A percentile compares a stretch with the other conserved stretches of the same genome.
Conservation (phyloP, 495 filamentous ascomycete genomes). For the Penicillium lagena region DNA sequence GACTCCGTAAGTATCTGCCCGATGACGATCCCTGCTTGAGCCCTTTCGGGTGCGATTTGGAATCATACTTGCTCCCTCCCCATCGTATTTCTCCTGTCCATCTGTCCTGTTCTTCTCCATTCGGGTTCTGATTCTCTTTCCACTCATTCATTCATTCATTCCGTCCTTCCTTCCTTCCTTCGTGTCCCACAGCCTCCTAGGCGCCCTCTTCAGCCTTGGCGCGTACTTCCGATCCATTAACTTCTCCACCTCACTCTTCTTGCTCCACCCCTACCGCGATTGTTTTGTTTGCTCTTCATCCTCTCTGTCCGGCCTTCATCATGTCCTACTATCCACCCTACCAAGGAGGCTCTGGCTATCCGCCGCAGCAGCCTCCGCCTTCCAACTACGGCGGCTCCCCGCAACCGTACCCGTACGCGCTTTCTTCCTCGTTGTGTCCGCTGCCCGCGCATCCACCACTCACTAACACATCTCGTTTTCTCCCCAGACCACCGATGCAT, state of each 20-base stretch:
- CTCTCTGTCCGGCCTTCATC: background rate
- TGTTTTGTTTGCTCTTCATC: background rate
- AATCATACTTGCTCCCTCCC: no score
- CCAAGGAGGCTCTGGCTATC: slow-evolving; percentile 41
- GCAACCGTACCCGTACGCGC: slow-evolving; percentile 31
- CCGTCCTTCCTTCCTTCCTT: no score
- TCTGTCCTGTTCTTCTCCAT: no score
- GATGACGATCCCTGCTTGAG: background rate
- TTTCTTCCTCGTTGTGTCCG: slow-evolving; percentile 5
- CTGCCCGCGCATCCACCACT: background rate
- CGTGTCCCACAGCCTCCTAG: no score
- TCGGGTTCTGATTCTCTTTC: no score
- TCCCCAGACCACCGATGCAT: slow-evolving; percentile 21
- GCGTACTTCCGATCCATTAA: no score
- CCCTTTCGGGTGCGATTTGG: background rate
- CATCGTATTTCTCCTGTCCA: no score
- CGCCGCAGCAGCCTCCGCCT: slow-evolving; percentile 33
- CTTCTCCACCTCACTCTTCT: background rate
- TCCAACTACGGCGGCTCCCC: slow-evolving; percentile 9
- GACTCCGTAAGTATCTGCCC: no score
- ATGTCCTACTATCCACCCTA: slow-evolving; percentile 52
- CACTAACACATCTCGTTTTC: slow-evolving; percentile 2
- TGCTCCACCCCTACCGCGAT: background rate
- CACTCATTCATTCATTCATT: no score
- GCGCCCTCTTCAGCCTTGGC: no score